Conservation (phyloP, 2,329 filamentous ascomycete genomes). For the Aspergillus jensenii region DNA sequence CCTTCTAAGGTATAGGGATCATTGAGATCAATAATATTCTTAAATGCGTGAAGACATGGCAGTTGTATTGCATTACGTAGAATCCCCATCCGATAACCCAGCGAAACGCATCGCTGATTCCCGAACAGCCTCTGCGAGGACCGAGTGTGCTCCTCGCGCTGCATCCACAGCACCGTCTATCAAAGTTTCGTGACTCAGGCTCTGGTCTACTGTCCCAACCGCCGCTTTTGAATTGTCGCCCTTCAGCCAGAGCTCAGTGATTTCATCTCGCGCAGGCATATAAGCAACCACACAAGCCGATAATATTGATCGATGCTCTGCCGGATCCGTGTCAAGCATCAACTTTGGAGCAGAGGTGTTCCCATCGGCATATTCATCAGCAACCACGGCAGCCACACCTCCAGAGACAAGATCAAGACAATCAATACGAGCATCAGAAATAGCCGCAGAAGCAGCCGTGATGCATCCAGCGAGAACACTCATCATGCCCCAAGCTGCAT, state of each 20-base stretch:
- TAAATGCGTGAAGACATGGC: not conserved
- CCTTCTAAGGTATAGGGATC: not conserved
- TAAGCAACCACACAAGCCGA: conserved; percentile 91
- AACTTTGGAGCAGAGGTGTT: conserved; percentile 30
- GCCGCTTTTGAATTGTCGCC: conserved; percentile 55
- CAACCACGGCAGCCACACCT: conserved; percentile 79
- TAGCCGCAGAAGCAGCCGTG: conserved; percentile 86
- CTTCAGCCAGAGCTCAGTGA: conserved; percentile 94
- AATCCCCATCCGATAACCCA: conserved; percentile 19
- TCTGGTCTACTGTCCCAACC: conserved; percentile 33
- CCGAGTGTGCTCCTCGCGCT: conserved; percentile 58
- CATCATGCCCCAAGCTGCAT: conserved; percentile 82
- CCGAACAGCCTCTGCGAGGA: conserved; percentile 61
- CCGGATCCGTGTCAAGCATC: conserved; percentile 77
- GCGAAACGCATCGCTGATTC: conserved; percentile 53
- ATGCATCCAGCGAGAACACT: conserved; percentile 89
- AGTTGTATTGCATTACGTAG: conserved; percentile 4
- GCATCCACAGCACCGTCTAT: conserved; percentile 65
- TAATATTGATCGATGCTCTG: conserved; percentile 73
- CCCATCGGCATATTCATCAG: conserved; percentile 28
- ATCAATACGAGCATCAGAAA: conserved; percentile 93
- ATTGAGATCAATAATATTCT: not conserved
- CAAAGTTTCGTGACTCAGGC: conserved; percentile 51
- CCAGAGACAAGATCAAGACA: conserved; percentile 88
- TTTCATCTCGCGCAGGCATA: conserved; percentile 79